Evolutionary conservation across 129 eudicot species (phyloP).

Genomic region (Helianthus tuberosus): DNA sequence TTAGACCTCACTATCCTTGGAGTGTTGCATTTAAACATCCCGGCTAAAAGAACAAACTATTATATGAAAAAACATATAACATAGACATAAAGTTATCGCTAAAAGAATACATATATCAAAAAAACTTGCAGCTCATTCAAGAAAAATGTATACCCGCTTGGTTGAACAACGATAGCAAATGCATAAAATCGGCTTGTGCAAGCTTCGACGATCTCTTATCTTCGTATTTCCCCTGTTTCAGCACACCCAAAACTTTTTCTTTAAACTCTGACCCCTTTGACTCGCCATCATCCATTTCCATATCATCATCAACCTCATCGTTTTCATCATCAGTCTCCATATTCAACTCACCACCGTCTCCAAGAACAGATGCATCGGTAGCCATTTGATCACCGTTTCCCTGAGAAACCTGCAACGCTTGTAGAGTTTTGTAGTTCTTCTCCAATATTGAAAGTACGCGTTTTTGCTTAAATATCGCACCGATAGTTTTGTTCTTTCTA

Average conservation of each 20-base stretch:
- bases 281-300: constrained; percentile 59
- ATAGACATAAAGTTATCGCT: background rate
- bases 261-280: constrained; percentile 59
- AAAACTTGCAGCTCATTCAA: constrained; percentile 18
- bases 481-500: constrained; percentile 86
- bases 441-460: constrained; percentile 57
- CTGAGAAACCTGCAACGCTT: constrained; percentile 53
- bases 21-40: background rate
- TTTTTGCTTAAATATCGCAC: constrained; percentile 71
- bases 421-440: constrained; percentile 85
- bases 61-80: background rate
- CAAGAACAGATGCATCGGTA: constrained; percentile 55
- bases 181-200: constrained; percentile 84
- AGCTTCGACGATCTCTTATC: constrained; percentile 86
- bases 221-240: constrained; percentile 62
- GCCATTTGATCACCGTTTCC: constrained; percentile 43
- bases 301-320: constrained; percentile 57
- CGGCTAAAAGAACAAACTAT: background rate
- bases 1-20: background rate
- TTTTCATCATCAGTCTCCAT: constrained; percentile 50
- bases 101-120: background rate
- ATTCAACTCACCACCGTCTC: constrained; percentile 43
- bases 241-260: constrained; percentile 57
- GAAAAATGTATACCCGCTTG: constrained; percentile 86
- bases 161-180: constrained; percentile 75